phyloP scores from a whole-genome alignment of 2,329 filamentous ascomycete genomes.

The Aspergillus amoenus region DNA sequence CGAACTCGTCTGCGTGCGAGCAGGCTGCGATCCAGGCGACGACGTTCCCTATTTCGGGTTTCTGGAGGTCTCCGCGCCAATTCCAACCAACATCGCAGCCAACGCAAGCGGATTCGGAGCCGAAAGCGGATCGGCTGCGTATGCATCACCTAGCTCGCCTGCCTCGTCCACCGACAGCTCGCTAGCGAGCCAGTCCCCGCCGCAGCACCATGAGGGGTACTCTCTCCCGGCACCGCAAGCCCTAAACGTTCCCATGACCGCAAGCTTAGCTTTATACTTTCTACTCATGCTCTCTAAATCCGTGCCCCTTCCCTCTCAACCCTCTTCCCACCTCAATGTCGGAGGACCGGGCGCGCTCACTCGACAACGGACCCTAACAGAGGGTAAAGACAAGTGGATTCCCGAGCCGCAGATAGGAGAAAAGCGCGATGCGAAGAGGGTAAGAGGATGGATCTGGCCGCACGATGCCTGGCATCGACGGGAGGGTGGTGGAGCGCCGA shows the following conservation, averaged over 20 bases:
- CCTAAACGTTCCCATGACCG: slow-evolving; percentile 50
- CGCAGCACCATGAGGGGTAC: slow-evolving; percentile 2
- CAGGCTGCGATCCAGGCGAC: slow-evolving; percentile 60
- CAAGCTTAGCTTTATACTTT: slow-evolving; percentile 62
- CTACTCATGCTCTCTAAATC: slow-evolving; percentile 66
- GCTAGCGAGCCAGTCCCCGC: slow-evolving; percentile 12
- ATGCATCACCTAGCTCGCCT: slow-evolving; percentile 25
- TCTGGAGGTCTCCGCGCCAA: slow-evolving; percentile 68
- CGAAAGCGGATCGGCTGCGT: slow-evolving; percentile 8
- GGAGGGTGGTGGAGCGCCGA: slow-evolving; percentile 46
- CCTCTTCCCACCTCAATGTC: slow-evolving; percentile 59
- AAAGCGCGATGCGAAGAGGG: slow-evolving; percentile 59
- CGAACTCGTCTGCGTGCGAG: slow-evolving; percentile 86
- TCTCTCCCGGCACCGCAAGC: slow-evolving; percentile 8
- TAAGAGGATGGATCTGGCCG: slow-evolving; percentile 63
- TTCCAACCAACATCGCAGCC: slow-evolving; percentile 51
- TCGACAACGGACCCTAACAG: slow-evolving; percentile 52
- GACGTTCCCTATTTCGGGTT: slow-evolving; percentile 81
- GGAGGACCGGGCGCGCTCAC: slow-evolving; percentile 59
- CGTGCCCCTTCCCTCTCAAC: slow-evolving; percentile 57
- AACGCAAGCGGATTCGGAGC: slow-evolving; percentile 3
- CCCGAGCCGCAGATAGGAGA: slow-evolving; percentile 61
- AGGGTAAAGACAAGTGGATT: slow-evolving; percentile 62
- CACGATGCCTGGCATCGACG: slow-evolving; percentile 60
- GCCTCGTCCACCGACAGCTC: slow-evolving; percentile 33